phyloP scores from a whole-genome alignment of 768 basidiomycete genomes.

The Mycena chlorophos region DNA sequence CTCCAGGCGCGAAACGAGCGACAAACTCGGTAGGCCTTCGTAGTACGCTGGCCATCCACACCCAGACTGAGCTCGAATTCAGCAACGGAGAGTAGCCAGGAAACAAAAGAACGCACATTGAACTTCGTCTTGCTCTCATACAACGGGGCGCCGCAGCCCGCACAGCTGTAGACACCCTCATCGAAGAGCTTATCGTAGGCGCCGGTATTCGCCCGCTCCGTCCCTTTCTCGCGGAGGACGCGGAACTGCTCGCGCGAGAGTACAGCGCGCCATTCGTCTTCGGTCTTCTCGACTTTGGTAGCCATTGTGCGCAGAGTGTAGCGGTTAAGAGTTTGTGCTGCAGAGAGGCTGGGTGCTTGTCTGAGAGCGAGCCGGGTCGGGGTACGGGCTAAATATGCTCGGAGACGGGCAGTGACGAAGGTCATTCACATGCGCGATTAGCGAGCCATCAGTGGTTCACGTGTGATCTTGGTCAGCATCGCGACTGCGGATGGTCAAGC shows the following conservation, averaged over 20 bases:
- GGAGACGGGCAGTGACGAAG: too few relatives aligned
- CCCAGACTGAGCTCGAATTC: conserved; percentile 52
- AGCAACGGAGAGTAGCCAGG: neutral
- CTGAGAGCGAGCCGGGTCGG: too few relatives aligned
- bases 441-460: too few relatives aligned
- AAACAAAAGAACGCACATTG: conserved; percentile 41
- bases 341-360: too few relatives aligned
- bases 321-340: too few relatives aligned
- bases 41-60: conserved; percentile 99
- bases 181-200: conserved; percentile 70
- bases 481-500: too few relatives aligned
- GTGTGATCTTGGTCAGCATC: too few relatives aligned
- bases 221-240: conserved; percentile 83
- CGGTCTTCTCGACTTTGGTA: conserved; percentile 48
- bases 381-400: too few relatives aligned
- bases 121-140: conserved; percentile 93
- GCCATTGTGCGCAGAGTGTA: conserved; percentile 47
- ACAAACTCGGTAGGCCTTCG: too few relatives aligned
- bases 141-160: conserved; percentile 77
- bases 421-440: too few relatives aligned
- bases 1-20: too few relatives aligned
- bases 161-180: conserved; percentile 74
- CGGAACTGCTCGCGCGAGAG: conserved; percentile 85
- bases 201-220: conserved; percentile 77
- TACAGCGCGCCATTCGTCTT: conserved; percentile 82